Evolutionary conservation across 1,284 basidiomycete species (phyloP), one percentile per base, ranked within the genome.

Genomic region (Cutaneotrichosporon curvatum): DNA sequence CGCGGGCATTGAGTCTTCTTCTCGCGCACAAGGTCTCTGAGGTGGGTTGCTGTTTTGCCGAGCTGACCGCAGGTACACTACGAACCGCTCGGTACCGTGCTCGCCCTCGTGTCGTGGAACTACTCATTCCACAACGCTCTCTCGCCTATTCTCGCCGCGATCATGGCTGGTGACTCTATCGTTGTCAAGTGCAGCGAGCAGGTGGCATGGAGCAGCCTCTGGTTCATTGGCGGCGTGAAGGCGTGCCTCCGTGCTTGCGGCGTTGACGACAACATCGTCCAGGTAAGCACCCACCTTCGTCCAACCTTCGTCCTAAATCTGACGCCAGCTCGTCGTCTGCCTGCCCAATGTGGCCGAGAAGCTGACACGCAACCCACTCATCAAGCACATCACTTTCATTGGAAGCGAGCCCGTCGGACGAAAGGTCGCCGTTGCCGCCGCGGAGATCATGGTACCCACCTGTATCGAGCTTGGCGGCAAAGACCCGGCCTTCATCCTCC

Each of bases 121-220:
- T 72, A 72, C 55, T 65, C 89, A 23, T 76, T 92, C 45, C 92
- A 96, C 71, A 96, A 97, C 65, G 80, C 85, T 0, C 84, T 92
- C 76, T 91, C 88, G 1, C 94, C 94, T 0, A 88, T 97, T 49
- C 76, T 97, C 23, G 85, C 91, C 4, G 79, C 85, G 4, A 75
- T 98, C 22, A 94, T 94, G 63, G 76, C 90, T 7, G 95, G 92
- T 11, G 95, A 98, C 65, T 83, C 80, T 11, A 76, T 96, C 45
- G 82, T 97, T 5, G 74, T 97, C 50, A 98, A 98, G 70, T 92
- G 89, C 60, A 90, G 86, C 0, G 91, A 96, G 61, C 80, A 89
- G 48, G 89, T 94, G 31, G 78, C 87, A 18, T 96, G 90, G 89
- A 88, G 85, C 2, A 72, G 85, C 0, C 76, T 71, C 32, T 90